Percentiles rank a stretch among this genome's conserved stretches.
Conservation (phyloP, 495 filamentous ascomycete species). For the Penicillium cosmopolitanum region DNA sequence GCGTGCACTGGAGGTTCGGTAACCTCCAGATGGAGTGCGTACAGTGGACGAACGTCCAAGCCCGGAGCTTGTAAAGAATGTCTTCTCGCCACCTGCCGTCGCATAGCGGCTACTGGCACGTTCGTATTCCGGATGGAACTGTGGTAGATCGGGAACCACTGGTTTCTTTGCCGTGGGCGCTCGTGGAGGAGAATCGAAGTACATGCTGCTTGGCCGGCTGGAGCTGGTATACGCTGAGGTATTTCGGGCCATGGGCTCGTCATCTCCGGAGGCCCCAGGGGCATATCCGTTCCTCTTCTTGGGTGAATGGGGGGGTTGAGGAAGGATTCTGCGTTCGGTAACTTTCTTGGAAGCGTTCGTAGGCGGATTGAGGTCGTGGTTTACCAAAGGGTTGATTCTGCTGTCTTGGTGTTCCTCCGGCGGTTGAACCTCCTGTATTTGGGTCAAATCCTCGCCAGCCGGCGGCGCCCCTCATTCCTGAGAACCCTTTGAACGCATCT, state of each 20-base stretch:
- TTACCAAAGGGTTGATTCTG: slow-evolving; percentile 40
- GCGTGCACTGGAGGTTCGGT: slow-evolving; percentile 33
- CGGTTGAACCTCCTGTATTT: slow-evolving; percentile 35
- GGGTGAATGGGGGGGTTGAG: slow-evolving; percentile 45
- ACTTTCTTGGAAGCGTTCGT: slow-evolving; percentile 46
- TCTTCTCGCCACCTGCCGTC: slow-evolving; percentile 70
- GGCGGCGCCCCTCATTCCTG: slow-evolving; percentile 62
- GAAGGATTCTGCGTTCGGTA: slow-evolving; percentile 34
- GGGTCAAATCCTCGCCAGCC: slow-evolving; percentile 50
- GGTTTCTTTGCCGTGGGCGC: slow-evolving; percentile 49
- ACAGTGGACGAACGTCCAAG: slow-evolving; percentile 50
- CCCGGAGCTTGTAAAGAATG: slow-evolving; percentile 51
- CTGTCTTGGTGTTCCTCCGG: slow-evolving; percentile 33
- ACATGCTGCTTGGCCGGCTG: slow-evolving; percentile 35
- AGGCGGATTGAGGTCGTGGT: slow-evolving; percentile 46
- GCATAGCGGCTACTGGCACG: slow-evolving; percentile 72
- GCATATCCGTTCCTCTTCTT: slow-evolving; percentile 58
- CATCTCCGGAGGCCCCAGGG: slow-evolving; percentile 55
- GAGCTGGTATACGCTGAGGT: slow-evolving; percentile 53
- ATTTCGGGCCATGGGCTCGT: slow-evolving; percentile 59
- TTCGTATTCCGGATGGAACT: slow-evolving; percentile 39
- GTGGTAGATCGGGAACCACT: slow-evolving; percentile 22
- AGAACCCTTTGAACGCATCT: slow-evolving; percentile 68
- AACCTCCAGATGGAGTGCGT: slow-evolving; percentile 45
- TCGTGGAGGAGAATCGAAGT: slow-evolving; percentile 37